Evolutionary conservation across 352 stramenopile genomes (phyloP).

Genomic region (Phytophthora quininea): DNA sequence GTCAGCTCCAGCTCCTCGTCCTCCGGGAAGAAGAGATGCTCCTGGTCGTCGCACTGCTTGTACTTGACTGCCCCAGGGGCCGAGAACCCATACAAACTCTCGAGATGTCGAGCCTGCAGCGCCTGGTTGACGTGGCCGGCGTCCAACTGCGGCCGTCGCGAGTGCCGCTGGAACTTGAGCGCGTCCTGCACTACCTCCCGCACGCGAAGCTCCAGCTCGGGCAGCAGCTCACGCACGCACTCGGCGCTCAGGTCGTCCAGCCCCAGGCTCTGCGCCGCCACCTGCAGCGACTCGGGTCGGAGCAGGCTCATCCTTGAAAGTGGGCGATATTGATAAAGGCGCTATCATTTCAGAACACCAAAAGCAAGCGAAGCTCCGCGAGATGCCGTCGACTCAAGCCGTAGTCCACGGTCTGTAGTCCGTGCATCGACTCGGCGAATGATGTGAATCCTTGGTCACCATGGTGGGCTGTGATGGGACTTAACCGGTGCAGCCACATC

Average conservation of each 20-base stretch:
- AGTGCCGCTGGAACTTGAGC: constrained; percentile 84
- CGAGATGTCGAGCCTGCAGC: constrained; percentile 71
- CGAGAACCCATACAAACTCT: constrained; percentile 81
- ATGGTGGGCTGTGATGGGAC: no score
- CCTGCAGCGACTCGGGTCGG: constrained; percentile 66
- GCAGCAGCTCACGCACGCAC: constrained; percentile 70
- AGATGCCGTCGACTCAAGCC: no score
- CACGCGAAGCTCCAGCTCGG: constrained; percentile 82
- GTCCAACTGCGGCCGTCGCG: constrained; percentile 61
- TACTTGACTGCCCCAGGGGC: constrained; percentile 58
- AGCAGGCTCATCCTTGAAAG: constrained; percentile 72
- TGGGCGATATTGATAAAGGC: not conserved
- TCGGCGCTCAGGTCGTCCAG: constrained; percentile 73
- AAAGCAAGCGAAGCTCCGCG: no score
- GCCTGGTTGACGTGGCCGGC: constrained; percentile 81
- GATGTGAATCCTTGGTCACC: no score
- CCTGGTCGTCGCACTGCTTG: constrained; percentile 62
- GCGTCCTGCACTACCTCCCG: constrained; percentile 86
- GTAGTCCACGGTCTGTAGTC: no score
- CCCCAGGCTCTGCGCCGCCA: constrained; percentile 77
- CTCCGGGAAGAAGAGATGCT: constrained; percentile 70
- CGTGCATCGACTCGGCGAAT: no score
- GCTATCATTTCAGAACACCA: no score
- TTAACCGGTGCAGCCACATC: not conserved
- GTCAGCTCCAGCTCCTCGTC: constrained; percentile 75